phyloP scores from a whole-genome alignment of 345 rosid genomes.

The Heritiera littoralis region DNA sequence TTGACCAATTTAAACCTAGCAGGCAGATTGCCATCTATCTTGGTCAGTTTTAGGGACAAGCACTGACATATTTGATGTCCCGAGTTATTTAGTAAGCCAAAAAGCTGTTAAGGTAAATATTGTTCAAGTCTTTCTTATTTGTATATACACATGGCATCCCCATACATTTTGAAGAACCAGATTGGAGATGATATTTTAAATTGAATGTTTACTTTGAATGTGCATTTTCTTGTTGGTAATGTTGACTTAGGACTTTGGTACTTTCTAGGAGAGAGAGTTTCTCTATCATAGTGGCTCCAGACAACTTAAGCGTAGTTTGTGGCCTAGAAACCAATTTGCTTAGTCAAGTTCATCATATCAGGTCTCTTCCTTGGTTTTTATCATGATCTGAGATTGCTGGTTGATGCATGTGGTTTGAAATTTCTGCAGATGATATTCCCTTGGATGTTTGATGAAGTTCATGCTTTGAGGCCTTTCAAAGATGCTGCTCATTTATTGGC shows the following conservation, averaged over 20 bases:
- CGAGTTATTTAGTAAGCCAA: neutral
- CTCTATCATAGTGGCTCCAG: neutral
- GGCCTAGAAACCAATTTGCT: neutral
- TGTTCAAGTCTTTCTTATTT: neutral
- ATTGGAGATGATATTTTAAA: neutral
- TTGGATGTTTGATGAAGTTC: conserved; percentile 94
- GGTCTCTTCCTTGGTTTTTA: conserved; percentile 1
- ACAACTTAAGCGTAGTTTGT: neutral
- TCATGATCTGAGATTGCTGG: neutral
- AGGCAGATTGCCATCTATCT: neutral
- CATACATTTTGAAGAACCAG: conserved; percentile 2
- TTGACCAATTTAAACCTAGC: neutral
- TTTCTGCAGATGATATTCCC: conserved; percentile 66
- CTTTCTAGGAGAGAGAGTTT: neutral
- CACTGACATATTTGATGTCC: neutral
- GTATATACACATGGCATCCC: neutral
- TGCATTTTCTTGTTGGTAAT: neutral
- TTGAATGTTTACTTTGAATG: neutral
- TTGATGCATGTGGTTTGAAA: neutral
- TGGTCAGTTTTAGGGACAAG: neutral
- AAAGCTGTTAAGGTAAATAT: neutral
- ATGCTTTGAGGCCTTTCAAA: conserved; percentile 67
- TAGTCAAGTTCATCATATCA: neutral
- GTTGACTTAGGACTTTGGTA: neutral
- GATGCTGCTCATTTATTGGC: conserved; percentile 67